Evolutionary conservation across 805 yeast genomes (phyloP), one percentile per base, ranked within the genome.

Genomic region (Lipomyces chichibuensis): DNA sequence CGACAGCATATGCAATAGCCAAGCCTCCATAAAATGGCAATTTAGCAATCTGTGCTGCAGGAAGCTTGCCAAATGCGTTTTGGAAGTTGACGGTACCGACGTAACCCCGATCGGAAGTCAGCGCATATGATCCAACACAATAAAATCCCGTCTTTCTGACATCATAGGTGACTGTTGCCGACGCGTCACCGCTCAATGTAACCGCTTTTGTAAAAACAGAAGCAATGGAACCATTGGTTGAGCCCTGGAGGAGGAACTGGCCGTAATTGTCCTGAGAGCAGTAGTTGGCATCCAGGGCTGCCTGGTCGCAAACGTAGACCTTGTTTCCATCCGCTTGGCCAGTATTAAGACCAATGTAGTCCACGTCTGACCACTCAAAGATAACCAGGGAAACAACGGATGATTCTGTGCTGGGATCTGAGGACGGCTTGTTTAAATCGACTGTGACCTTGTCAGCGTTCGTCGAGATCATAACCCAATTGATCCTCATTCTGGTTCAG

Each of bases 21-120:
- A 92, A 82, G 17, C 90, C 84, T 0, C 97, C 98, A 77, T 92
- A 95, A 32, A 92, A 86, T 11, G 97, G 92, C 69, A 95, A 83
- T 74, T 93, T 91, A 35, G 98, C 97, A 72, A 91, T 89, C 77
- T 95, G 97, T 46, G 93, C 82, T 4, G 97, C 99, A 39, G 96
- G 86, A 65, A 95, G 81, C 67, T 91, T 85, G 65, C 99, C 99
- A 78, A 85, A 95, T 3, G 98, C 90, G 79, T 93, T 95, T 80
- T 92, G 95, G 79, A 91, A 95, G 73, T 88, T 88, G 56, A 89
- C 89, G n/a, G 80, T 78, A 17, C 94, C 90, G 60, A 82, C 77
- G 78, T 88, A 95, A 80, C 72, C 65, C 11, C 79, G 76, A 20
- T 74, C 71, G 13, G 76, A 74, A 20, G 77, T 72, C 29, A 84